Base-by-base conservation (phyloP, 2,329 filamentous ascomycete genomes). In the Sodiomyces alkalinus region DNA sequence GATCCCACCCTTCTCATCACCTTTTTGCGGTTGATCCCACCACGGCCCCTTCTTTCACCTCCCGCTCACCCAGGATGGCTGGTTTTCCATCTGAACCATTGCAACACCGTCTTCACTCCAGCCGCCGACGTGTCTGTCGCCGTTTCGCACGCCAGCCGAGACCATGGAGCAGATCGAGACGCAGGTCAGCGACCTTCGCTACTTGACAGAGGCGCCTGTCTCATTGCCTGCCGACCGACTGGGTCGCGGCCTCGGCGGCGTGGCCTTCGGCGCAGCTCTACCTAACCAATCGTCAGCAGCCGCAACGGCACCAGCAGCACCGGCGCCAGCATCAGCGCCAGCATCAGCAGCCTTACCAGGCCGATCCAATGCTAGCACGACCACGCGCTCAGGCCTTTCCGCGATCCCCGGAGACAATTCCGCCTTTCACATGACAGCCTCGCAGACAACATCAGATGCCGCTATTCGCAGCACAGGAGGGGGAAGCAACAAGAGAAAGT, bases 171-270 rank as follows among this genome's bases (percentile, higher is more conserved):
- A 61, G 45, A 60, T 68, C 39, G 60, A 66, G 43, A 58, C 53
- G 32, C 64, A 68, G 49, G 62, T 58, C 36, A 62, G 56, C 46
- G 64, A 68, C 51, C 48, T 68, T 50, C 60, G 60, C 41, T 65
- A 59, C 41, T 51, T 68, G 41, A 51, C 56, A 18, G 53, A 59
- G 43, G 50, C 52, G 30, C 46, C 47, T 32, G 45, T 51, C 33
- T 41, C 36, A 27, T 32, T 37, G 25, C 38, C 41, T 29, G 33
- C 40, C 28, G 43, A 41, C 31, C 28, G 36, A 36, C 35, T 25
- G 31, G n/a, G n/a, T 30, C 21, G 35, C 39, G 28, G 39, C 33
- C 27, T 39, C 39, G 17, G 26, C 26, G 19, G 26, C 14, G 25
- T 19, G 13, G 22, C 20, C 15, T 22, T 28, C 31, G 33, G 29